Evolutionary conservation across 2,329 filamentous ascomycete species (phyloP).

Genomic region (Cucurbitaria berberidis): DNA sequence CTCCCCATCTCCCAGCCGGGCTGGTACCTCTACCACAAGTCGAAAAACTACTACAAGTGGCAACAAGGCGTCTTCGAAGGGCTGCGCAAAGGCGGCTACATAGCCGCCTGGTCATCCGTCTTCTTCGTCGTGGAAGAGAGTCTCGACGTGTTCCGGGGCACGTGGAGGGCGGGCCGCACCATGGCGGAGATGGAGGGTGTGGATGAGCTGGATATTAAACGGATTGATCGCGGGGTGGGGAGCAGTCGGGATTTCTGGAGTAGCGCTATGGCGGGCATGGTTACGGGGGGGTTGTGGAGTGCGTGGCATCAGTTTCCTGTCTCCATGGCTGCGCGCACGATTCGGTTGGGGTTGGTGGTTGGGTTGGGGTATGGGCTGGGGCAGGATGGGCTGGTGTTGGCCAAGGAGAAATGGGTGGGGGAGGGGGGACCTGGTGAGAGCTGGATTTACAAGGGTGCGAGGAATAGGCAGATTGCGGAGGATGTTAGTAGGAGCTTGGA

Average conservation of each 20-base stretch:
- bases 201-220: conserved; percentile 40
- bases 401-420: conserved; percentile 70
- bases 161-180: conserved; percentile 53
- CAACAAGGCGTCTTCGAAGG: conserved; percentile 81
- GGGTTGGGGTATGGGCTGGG: conserved; percentile 80
- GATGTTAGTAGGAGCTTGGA: conserved; percentile 11
- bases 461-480: conserved; percentile 38
- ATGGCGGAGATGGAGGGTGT: conserved; percentile 45
- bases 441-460: conserved; percentile 51
- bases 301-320: conserved; percentile 82
- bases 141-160: conserved; percentile 70
- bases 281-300: conserved; percentile 85
- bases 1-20: conserved; percentile 81
- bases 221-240: conserved; percentile 36
- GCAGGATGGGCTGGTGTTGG: conserved; percentile 75
- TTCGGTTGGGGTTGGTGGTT: conserved; percentile 77
- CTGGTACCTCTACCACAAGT: conserved; percentile 99
- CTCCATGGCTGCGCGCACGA: conserved; percentile 66
- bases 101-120: conserved; percentile 74
- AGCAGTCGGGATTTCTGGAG: conserved; percentile 72
- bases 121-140: conserved; percentile 86
- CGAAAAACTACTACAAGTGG: conserved; percentile 89
- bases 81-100: conserved; percentile 71
- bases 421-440: conserved; percentile 51
- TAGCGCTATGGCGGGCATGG: conserved; percentile 81